Evolutionary conservation across 129 eudicot genomes (phyloP).

Genomic region (Mikania micrantha): DNA sequence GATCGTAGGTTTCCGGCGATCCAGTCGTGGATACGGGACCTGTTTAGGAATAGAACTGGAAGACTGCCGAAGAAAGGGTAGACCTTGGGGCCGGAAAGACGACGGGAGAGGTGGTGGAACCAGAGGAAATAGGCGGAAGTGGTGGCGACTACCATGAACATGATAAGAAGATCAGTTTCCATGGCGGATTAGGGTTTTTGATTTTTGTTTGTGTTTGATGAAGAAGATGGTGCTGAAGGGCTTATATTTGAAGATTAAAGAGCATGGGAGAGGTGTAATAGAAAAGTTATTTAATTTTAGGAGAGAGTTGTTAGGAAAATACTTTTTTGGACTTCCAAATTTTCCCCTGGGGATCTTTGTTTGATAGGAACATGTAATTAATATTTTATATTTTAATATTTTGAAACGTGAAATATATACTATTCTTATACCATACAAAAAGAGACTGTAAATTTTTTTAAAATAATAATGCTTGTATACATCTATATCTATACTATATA

Average conservation of each 20-base stretch:
- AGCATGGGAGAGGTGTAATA: conserved; percentile 18
- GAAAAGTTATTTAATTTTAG: conserved; percentile 28
- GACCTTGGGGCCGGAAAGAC: conserved; percentile 53
- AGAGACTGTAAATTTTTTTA: no score
- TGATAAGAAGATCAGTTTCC: conserved; percentile 37
- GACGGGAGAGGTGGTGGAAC: conserved; percentile 54
- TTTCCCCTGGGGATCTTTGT: conserved; percentile 25
- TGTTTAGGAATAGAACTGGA: conserved; percentile 48
- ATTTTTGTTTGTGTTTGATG: not conserved
- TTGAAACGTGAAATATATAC: no score
- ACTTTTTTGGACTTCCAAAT: conserved; percentile 23
- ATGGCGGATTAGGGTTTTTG: conserved; percentile 16
- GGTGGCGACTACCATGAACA: conserved; percentile 38
- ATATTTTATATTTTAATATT: not conserved
- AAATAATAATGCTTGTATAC: no score
- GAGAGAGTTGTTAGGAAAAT: conserved; percentile 55
- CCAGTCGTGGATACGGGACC: conserved; percentile 75
- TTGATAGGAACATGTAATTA: conserved; percentile 31
- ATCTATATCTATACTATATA: no score
- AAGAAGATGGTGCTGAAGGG: conserved; percentile 15
- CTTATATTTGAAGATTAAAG: conserved; percentile 22
- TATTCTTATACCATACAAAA: no score
- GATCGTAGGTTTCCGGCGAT: conserved; percentile 55
- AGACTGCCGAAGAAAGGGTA: conserved; percentile 71
- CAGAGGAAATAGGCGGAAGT: conserved; percentile 54